Conservation (phyloP, 1,139 yeast genomes). For the Pichia sp. region DNA sequence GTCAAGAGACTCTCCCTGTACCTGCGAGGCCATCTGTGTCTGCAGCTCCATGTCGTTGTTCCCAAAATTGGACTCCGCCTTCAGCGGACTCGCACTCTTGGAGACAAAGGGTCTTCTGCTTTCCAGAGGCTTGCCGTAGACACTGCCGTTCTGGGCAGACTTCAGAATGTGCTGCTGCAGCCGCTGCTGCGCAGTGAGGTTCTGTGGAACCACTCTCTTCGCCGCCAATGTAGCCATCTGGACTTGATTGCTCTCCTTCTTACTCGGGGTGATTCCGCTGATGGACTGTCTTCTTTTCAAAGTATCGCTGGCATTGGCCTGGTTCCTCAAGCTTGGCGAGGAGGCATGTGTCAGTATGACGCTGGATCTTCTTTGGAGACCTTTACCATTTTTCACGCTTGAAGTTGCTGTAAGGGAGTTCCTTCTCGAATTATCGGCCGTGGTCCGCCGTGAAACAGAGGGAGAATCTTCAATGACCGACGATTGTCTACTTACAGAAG, state of each 20-base stretch:
- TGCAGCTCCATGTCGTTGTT: slow-evolving; percentile 1
- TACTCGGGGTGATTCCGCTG: slow-evolving; percentile 1
- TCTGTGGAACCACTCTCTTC: slow-evolving; percentile 7
- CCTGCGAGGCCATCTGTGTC: not conserved
- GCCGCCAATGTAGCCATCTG: slow-evolving; percentile 23
- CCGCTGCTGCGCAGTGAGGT: slow-evolving; percentile 31
- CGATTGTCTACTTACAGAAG: slow-evolving; percentile 1
- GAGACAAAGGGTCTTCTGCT: slow-evolving; percentile 2
- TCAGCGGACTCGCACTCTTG: slow-evolving; percentile 3
- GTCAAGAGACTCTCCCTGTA: not conserved
- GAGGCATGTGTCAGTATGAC: slow-evolving; percentile 2
- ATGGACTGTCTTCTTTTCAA: slow-evolving; percentile 7
- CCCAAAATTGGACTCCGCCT: not conserved
- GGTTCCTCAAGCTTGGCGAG: not conserved
- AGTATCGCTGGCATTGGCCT: not conserved
- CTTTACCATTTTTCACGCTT: not conserved
- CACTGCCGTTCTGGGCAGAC: slow-evolving; percentile 29
- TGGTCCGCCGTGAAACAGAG: not conserved
- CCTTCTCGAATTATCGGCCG: slow-evolving; percentile 17
- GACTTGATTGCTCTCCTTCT: slow-evolving; percentile 8
- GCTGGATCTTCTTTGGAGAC: slow-evolving; percentile 8
- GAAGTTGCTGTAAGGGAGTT: slow-evolving; percentile 21
- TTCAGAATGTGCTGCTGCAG: slow-evolving; percentile 31
- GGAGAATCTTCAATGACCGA: slow-evolving; percentile 2
- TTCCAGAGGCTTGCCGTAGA: slow-evolving; percentile 26